Evolutionary conservation across 306 rosid genomes (phyloP).

Genomic region (Rubus parviflorus): DNA sequence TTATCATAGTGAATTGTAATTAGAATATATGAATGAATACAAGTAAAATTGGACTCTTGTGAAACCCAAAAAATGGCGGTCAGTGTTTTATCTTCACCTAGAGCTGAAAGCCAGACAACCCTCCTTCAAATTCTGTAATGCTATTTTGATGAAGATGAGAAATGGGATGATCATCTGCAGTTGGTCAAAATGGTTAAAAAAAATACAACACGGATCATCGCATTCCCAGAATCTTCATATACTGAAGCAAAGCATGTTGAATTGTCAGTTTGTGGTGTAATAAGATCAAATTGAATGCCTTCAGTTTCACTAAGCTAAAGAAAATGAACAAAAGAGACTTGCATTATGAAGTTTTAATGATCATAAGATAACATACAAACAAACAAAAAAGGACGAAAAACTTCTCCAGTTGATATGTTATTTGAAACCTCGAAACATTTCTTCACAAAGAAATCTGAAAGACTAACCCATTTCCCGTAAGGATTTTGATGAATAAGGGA

Average conservation of each 20-base stretch:
- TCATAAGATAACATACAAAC: neutral
- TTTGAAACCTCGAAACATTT: constrained; percentile 10
- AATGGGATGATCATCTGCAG: neutral
- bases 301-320: neutral
- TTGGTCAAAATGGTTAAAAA: neutral
- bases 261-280: neutral
- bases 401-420: neutral
- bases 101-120: neutral
- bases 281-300: neutral
- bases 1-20: neutral
- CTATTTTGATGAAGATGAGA: neutral
- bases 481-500: constrained; percentile 14
- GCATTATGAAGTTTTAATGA: neutral
- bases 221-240: neutral
- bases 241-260: neutral
- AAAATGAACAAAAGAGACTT: neutral
- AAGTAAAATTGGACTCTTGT: neutral
- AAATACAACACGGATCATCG: neutral
- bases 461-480: constrained; percentile 7
- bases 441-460: neutral
- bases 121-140: neutral
- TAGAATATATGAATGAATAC: neutral
- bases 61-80: neutral
- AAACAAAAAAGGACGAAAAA: neutral
- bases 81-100: neutral